Evolutionary conservation across 208 protist genomes (phyloP), one percentile per base, ranked within the genome.

Genomic region (Kentomonas sorsogonicus): DNA sequence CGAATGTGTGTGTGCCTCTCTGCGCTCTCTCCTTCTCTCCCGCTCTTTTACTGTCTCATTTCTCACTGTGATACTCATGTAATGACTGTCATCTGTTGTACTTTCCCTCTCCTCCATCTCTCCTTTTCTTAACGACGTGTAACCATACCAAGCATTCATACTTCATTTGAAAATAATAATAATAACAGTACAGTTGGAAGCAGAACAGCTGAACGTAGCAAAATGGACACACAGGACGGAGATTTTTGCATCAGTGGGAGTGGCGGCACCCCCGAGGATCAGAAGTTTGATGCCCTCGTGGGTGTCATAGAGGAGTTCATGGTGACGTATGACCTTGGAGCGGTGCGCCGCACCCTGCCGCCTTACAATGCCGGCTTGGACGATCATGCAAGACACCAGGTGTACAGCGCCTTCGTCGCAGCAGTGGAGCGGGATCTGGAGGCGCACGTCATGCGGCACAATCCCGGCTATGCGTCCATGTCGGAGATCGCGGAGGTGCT

Each of bases 271-370:
- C 30, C 74, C 0, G 83, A 91, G 39, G 87, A 94, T 45, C 69
- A 48, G 2, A 56, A 66, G 25, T 86, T 91, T 59, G 87, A 94
- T 53, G 52, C 71, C 0, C 30, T 94, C 18, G 81, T 94, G 0
- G 87, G 87, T 18, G 60, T 72, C 10, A 88, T 94, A 53, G 87
- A 94, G 50, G 79, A 89, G 41, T 94, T 94, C 40, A 94, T 94
- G 83, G 73, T 89, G 20, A 61, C 55, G 22, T 90, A 90, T 58
- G 79, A 94, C 45, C 50, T 50, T 30, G 65, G 79, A 3, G 43
- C 40, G 0, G 59, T 80, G 13, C 61, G 86, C 44, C 16, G 58
- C 7, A 50, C 34, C 3, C 52, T 94, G 6, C 83, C 83, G 1
- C 58, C 69, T 0, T 72, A 79, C 45, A 53, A 70, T 25, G 70